phyloP scores from a whole-genome alignment of 2,329 filamentous ascomycete genomes.

The Cryphonectria radicalis region DNA sequence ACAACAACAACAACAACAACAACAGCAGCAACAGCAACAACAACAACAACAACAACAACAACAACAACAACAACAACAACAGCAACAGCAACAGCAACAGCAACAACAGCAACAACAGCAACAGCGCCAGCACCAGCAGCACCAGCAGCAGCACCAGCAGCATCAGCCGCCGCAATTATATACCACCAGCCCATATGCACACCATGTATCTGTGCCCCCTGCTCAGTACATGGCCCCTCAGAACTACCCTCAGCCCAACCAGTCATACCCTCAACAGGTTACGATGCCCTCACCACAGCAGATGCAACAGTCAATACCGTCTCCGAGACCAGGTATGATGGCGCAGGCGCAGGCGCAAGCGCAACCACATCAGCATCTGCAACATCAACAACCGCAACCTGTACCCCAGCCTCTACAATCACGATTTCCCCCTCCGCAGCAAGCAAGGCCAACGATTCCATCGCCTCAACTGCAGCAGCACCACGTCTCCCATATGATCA shows the following conservation, averaged over 20 bases:
- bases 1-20: constrained; percentile 32
- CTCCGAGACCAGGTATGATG: constrained; percentile 27
- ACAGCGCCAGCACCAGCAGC: constrained; percentile 32
- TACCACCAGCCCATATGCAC: constrained; percentile 35
- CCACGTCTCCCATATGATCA: not conserved
- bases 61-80: constrained; percentile 30
- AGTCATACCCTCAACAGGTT: constrained; percentile 8
- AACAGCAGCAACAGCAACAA: constrained; percentile 18
- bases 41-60: too few relatives aligned
- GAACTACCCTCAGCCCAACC: constrained; percentile 39
- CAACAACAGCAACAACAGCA: constrained; percentile 33
- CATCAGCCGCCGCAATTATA: constrained; percentile 20
- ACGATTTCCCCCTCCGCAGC: constrained; percentile 15
- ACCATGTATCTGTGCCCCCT: constrained; percentile 19
- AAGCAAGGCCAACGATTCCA: constrained; percentile 9
- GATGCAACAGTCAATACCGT: constrained; percentile 34
- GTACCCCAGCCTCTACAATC: constrained; percentile 27
- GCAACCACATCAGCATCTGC: constrained; percentile 20
- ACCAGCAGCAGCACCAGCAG: constrained; percentile 1
- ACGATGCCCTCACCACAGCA: constrained; percentile 6
- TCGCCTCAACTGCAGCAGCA: constrained; percentile 10
- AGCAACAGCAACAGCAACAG: constrained; percentile 33
- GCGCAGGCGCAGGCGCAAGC: constrained; percentile 12
- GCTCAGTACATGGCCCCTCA: constrained; percentile 34
- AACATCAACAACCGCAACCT: constrained; percentile 25